Percentiles rank a stretch among this genome's conserved stretches.
phyloP scores from a whole-genome alignment of 805 yeast genomes.

The Sugiyamaella americana region DNA sequence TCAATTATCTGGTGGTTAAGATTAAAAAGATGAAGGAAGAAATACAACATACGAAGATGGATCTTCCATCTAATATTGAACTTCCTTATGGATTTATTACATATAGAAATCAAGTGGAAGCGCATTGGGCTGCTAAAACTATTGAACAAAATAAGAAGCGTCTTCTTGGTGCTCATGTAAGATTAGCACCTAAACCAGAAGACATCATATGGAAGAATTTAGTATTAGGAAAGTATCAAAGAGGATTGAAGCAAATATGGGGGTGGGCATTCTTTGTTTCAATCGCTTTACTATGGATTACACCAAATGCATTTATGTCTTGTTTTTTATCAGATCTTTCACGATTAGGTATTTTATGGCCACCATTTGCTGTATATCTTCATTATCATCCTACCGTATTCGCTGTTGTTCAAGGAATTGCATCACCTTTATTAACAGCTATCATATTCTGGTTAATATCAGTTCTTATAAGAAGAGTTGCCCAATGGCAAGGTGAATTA shows the following conservation, averaged over 20 bases:
- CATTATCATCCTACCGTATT: constrained; percentile 23
- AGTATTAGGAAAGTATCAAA: constrained; percentile 23
- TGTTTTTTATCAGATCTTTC: constrained; percentile 35
- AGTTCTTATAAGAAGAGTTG: constrained; percentile 31
- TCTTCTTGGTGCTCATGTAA: constrained; percentile 17
- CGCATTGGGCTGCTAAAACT: constrained; percentile 20
- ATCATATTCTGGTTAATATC: constrained; percentile 32
- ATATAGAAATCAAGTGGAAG: constrained; percentile 21
- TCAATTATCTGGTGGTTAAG: constrained; percentile 22
- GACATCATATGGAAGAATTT: constrained; percentile 35
- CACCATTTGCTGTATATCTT: constrained; percentile 28
- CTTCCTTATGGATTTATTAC: constrained; percentile 20
- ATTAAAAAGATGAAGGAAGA: constrained; percentile 17
- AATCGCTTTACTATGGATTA: constrained; percentile 33
- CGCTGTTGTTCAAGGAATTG: constrained; percentile 35
- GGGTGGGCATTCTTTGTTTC: constrained; percentile 29
- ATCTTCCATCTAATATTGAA: neutral
- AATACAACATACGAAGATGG: constrained; percentile 19
- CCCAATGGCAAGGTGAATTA: constrained; percentile 34
- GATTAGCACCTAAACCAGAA: constrained; percentile 32
- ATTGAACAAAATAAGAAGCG: neutral
- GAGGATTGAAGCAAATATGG: constrained; percentile 29
- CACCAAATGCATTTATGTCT: constrained; percentile 37
- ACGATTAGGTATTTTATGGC: constrained; percentile 35
- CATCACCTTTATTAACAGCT: constrained; percentile 33